A percentile compares a stretch with the other conserved stretches of the same genome.
These are phyloP conservation scores for Leishmania major DNA, from an alignment of 208 protist species.

Conservation along the genomic window DNA sequence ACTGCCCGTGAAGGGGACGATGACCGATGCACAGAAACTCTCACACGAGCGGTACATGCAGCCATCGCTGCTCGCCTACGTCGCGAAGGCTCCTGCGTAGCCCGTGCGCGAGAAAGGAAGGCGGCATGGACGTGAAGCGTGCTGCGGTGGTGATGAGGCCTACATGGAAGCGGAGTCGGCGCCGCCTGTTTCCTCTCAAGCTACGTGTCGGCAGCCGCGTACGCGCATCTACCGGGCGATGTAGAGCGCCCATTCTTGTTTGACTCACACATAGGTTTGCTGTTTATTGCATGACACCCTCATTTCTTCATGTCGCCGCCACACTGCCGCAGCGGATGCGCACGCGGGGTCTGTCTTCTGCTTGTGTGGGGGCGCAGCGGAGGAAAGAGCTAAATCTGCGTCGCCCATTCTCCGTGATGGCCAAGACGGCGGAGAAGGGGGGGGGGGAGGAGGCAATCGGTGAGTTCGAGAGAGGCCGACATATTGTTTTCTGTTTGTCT, in stretches of 20 bases:
- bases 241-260: neutral
- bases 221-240: neutral
- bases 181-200: too few relatives aligned
- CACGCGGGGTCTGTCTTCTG: neutral
- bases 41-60: constrained; percentile 58
- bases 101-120: too few relatives aligned
- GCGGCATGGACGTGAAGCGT: neutral
- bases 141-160: neutral
- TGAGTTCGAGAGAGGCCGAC: neutral
- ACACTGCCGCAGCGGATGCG: neutral
- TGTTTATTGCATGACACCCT: neutral
- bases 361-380: neutral
- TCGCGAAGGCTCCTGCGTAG: neutral
- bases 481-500: neutral
- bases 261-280: neutral
- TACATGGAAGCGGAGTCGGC: neutral
- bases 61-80: constrained; percentile 67
- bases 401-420: neutral
- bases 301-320: neutral
- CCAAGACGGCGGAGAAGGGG: neutral
- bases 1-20: constrained; percentile 27
- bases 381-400: neutral
- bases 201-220: neutral
- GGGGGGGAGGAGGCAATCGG: neutral
- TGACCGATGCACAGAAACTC: constrained; percentile 55